These are phyloP conservation scores for Pinus albicaulis DNA, from an alignment of 75 land plant species.

Conservation along the genomic window DNA sequence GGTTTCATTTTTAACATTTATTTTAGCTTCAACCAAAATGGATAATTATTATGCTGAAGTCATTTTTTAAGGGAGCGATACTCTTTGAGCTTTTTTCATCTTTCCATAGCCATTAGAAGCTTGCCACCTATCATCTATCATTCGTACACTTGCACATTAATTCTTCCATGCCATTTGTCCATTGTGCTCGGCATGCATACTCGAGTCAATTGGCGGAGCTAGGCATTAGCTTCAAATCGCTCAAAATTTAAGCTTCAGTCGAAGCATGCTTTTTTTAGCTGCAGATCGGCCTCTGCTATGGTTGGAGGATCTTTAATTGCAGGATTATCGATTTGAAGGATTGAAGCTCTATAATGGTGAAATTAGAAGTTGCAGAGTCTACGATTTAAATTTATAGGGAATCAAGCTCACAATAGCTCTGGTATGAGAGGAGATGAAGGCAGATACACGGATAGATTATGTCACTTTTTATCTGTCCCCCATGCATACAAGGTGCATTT, in stretches of 20 bases:
- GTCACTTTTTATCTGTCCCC: slow-evolving; percentile 78
- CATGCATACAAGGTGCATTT: slow-evolving; percentile 45
- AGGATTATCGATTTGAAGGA: too few species aligned
- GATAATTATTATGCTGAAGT: too few species aligned
- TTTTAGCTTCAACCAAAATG: too few species aligned
- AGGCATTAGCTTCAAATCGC: slow-evolving; percentile 3
- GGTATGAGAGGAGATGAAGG: slow-evolving; percentile 45
- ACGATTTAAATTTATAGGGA: background rate
- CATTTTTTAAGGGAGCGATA: too few species aligned
- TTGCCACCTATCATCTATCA: too few species aligned
- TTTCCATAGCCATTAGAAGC: too few species aligned
- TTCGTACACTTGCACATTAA: too few species aligned
- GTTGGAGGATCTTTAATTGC: background rate
- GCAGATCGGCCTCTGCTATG: background rate
- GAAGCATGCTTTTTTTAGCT: background rate
- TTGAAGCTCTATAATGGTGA: slow-evolving; percentile 1
- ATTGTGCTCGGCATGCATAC: too few species aligned
- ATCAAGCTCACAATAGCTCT: background rate
- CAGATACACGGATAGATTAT: slow-evolving; percentile 67
- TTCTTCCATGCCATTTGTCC: too few species aligned
- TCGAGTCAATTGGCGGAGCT: too few species aligned
- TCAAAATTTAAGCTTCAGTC: background rate
- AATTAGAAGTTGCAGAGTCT: background rate
- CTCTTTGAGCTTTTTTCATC: too few species aligned
- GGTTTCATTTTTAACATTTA: too few species aligned